Base-by-base conservation (phyloP, 148 eudicot species). In the Simmondsia chinensis region DNA sequence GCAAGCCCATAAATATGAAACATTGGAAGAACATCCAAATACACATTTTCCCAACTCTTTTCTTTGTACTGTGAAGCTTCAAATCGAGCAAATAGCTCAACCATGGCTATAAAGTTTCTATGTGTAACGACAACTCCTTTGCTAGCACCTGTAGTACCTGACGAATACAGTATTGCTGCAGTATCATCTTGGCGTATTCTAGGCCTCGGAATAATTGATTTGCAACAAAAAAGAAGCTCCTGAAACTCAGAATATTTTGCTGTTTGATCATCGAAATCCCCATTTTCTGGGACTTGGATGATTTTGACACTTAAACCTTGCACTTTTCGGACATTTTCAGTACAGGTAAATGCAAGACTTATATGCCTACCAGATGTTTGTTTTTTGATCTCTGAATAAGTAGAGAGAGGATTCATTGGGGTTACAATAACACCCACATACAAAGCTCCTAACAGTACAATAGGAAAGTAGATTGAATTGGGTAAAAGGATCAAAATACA, bases 1-100 rank as follows among this genome's bases (percentile, higher is more conserved):
- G 88, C 61, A 41, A 91, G 80, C 2, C 97, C 97, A 59, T 81
- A 91, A 4, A 91, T 65, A 43, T 89, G 97, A 9, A 81, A 89
- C 97, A 89, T 89, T 0, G 97, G 97, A 15, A 79, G 34, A 69
- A 72, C 73, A 20, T 64, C 97, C 57, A 89, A 67, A 35, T 74
- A 74, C 13, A 81, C 85, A 57, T 65, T 79, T 1, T 64, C 63
- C 11, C 48, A 49, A 24, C 67, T 50, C 28, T 27, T 21, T 30
- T 68, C 58, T 9, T 57, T 66, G 50, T 91, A 85, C 8, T 69
- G 73, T 2, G 85, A 73, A 32, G 93, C 88, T 52, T 85, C 97
- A 63, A 85, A 85, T 16, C 88, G 18, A 25, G 82, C 77, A 65
- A 91, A 91, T 2, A 78, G 46, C 43, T 81, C 88, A 28, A 91